phyloP scores from a whole-genome alignment of 139 green algal species.

The Zygnema cylindricum region DNA sequence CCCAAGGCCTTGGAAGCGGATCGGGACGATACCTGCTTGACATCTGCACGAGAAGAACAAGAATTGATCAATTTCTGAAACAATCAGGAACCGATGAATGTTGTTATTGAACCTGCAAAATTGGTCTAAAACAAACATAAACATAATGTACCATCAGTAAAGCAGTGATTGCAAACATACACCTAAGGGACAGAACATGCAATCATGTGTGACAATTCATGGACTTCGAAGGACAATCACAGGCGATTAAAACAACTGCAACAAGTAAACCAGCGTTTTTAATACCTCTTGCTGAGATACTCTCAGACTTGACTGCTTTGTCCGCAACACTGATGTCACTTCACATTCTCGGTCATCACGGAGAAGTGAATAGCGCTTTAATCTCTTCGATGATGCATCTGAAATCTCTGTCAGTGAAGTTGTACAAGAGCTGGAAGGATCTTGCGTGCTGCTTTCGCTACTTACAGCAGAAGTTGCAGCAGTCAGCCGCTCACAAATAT shows the following conservation, averaged over 20 bases:
- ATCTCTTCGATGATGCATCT: neutral
- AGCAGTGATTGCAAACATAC: neutral
- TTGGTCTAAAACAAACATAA: neutral
- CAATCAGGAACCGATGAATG: neutral
- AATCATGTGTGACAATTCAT: neutral
- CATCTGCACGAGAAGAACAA: neutral
- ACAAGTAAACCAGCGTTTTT: neutral
- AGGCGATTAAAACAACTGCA: too few relatives aligned
- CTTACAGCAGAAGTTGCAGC: neutral
- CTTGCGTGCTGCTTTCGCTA: neutral
- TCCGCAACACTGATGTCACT: neutral
- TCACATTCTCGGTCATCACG: neutral
- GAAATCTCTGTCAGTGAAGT: neutral
- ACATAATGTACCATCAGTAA: neutral
- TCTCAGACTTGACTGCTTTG: neutral
- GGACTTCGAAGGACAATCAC: too few relatives aligned
- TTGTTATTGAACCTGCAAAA: neutral
- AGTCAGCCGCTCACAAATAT: neutral
- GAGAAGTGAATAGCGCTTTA: neutral
- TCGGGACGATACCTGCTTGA: neutral
- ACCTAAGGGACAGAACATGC: neutral
- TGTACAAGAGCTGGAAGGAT: neutral
- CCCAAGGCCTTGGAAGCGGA: neutral
- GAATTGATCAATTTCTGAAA: too few relatives aligned
- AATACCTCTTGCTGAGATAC: neutral